phyloP scores from a whole-genome alignment of 2,329 filamentous ascomycete genomes.

The Calonectria naviculata region DNA sequence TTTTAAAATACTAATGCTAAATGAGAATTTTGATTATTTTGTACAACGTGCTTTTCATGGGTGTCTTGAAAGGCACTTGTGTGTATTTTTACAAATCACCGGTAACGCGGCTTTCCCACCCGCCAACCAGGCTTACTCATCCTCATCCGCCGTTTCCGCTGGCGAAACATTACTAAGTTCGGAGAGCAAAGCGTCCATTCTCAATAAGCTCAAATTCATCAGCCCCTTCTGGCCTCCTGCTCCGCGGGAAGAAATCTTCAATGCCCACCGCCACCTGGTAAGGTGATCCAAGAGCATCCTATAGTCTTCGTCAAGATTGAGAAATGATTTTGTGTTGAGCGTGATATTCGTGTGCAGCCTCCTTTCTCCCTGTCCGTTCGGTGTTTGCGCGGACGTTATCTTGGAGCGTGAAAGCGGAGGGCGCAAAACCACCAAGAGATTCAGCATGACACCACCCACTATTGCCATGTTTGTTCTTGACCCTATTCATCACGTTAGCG shows the following conservation, averaged over 20 bases:
- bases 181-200: background rate
- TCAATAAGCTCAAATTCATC: background rate
- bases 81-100: too few species aligned
- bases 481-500: background rate
- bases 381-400: background rate
- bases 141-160: background rate
- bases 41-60: too few species aligned
- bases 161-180: background rate
- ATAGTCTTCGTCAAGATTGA: background rate
- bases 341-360: background rate
- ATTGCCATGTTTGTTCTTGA: constrained; percentile 3
- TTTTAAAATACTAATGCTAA: too few species aligned
- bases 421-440: background rate
- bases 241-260: background rate
- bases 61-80: too few species aligned
- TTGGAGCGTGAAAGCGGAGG: background rate
- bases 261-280: background rate
- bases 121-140: background rate
- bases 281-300: background rate
- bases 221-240: background rate
- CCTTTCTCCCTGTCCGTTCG: background rate
- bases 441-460: background rate
- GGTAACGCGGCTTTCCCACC: too few species aligned
- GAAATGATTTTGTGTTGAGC: background rate
- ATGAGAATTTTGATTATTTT: too few species aligned